These are phyloP conservation scores for Fusarium secorum DNA, from an alignment of 2,329 filamentous ascomycete species.

Conservation along the genomic window DNA sequence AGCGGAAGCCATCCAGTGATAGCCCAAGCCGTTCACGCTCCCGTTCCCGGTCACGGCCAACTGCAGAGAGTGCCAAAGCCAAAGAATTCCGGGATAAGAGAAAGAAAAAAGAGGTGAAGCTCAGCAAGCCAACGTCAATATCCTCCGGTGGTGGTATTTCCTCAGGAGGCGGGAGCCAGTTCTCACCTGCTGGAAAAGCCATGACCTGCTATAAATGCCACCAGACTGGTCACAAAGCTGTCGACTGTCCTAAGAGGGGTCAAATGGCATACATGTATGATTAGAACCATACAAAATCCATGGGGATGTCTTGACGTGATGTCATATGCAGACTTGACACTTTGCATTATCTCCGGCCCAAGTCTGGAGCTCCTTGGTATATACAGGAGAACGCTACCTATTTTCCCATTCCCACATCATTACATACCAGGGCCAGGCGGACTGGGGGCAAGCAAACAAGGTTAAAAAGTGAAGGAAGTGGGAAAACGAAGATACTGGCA, in stretches of 20 bases:
- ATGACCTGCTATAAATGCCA: slow-evolving; percentile 68
- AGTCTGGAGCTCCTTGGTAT: background rate
- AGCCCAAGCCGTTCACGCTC: slow-evolving; percentile 45
- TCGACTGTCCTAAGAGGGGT: slow-evolving; percentile 58
- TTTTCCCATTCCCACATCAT: background rate
- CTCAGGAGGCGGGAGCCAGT: slow-evolving; percentile 41
- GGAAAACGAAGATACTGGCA: background rate
- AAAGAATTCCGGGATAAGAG: slow-evolving; percentile 65
- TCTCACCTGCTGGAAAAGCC: slow-evolving; percentile 34
- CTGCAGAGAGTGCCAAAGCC: slow-evolving; percentile 43
- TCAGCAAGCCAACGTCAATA: slow-evolving; percentile 69
- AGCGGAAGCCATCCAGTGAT: slow-evolving; percentile 40
- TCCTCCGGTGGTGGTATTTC: slow-evolving; percentile 57
- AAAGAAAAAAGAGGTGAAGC: slow-evolving; percentile 71
- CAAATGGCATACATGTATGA: background rate
- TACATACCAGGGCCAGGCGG: background rate
- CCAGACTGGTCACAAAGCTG: slow-evolving; percentile 65
- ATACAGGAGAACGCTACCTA: background rate
- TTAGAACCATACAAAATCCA: background rate
- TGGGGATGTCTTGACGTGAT: background rate
- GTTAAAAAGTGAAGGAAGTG: background rate
- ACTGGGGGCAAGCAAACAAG: background rate
- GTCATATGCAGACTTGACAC: background rate
- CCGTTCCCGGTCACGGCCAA: slow-evolving; percentile 43
- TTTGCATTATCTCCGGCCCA: background rate